These are phyloP conservation scores for Dictyostelium gargantuum DNA, from an alignment of 208 protist species.

Conservation along the genomic window DNA sequence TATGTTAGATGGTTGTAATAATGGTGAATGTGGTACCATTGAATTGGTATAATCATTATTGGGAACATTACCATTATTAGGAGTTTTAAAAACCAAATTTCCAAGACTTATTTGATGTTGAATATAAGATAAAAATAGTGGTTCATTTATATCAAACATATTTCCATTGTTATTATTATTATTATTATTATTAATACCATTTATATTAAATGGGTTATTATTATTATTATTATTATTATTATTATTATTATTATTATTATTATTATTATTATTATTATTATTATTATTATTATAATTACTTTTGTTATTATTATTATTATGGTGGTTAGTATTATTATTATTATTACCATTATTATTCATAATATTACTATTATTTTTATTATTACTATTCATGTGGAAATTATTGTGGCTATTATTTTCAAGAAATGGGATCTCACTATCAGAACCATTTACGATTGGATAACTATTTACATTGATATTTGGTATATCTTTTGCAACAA, in stretches of 20 bases:
- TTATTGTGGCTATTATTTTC: background rate
- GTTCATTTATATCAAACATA: background rate
- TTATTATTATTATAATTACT: background rate
- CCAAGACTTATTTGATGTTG: background rate
- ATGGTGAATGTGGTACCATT: constrained; percentile 38
- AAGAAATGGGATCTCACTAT: too few species aligned
- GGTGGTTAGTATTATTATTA: background rate
- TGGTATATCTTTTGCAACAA: too few species aligned
- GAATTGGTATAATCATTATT: background rate
- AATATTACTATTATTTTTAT: background rate
- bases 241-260: background rate
- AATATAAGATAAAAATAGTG: background rate
- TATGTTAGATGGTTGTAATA: background rate
- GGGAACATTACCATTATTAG: background rate
- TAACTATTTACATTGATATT: too few species aligned
- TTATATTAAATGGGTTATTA: background rate
- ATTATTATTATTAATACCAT: background rate
- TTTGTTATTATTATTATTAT: background rate
- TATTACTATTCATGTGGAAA: background rate
- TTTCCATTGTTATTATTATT: background rate
- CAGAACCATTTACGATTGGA: too few species aligned
- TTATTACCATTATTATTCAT: background rate
- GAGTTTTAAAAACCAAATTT: background rate
- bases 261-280: background rate
- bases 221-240: background rate